Percentiles rank a stretch among this genome's conserved stretches.
Conservation (phyloP, 176 grass and related monocot species). For the Cenchrus purpureus region DNA sequence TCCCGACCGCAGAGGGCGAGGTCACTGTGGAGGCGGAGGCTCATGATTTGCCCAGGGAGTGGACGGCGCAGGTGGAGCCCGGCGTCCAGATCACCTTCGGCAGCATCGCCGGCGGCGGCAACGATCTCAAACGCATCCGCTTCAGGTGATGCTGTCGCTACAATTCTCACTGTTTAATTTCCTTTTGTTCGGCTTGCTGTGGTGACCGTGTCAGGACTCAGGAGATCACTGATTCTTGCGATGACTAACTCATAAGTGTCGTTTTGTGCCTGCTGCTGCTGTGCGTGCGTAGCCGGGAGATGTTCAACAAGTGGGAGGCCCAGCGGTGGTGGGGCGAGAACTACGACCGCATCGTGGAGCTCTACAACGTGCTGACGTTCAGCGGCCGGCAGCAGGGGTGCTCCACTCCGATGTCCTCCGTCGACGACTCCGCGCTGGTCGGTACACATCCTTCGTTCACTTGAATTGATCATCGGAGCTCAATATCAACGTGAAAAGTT, state of each 20-base stretch:
- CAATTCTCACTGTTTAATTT: neutral
- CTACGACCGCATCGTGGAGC: slow-evolving; percentile 97
- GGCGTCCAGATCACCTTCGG: slow-evolving; percentile 96
- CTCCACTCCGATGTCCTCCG: slow-evolving; percentile 76
- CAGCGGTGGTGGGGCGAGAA: slow-evolving; percentile 99
- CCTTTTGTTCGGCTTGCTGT: neutral
- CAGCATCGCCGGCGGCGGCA: slow-evolving; percentile 76
- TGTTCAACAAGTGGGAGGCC: slow-evolving; percentile 98
- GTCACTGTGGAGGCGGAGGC: slow-evolving; percentile 52
- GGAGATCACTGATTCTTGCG: neutral
- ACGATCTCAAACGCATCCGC: slow-evolving; percentile 96
- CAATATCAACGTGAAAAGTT: neutral
- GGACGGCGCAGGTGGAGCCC: slow-evolving; percentile 95
- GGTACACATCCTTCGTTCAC: neutral
- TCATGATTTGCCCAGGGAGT: slow-evolving; percentile 60
- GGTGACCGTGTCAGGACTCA: neutral
- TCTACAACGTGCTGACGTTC: slow-evolving; percentile 91
- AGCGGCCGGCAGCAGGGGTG: slow-evolving; percentile 77
- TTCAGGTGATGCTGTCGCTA: slow-evolving; percentile 62
- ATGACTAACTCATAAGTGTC: neutral
- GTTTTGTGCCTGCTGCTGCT: neutral
- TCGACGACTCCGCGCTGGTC: slow-evolving; percentile 70
- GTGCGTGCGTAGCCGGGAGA: slow-evolving; percentile 61
- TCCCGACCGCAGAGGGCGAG: slow-evolving; percentile 25
- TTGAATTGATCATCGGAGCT: neutral